Base-by-base conservation (phyloP, 2,329 filamentous ascomycete species). In the Penicillium sp. region DNA sequence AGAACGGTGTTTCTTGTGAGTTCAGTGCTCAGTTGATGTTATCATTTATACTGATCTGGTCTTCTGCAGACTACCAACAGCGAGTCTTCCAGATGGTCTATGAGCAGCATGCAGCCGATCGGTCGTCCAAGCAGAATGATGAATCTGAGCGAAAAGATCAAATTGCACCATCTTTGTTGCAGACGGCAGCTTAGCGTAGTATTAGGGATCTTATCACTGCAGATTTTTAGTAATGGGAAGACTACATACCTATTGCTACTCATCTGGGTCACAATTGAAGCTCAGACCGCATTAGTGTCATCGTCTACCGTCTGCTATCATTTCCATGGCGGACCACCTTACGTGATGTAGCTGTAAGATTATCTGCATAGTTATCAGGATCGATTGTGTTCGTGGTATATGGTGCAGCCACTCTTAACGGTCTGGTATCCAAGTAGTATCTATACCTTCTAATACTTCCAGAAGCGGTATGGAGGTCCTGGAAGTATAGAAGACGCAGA, bases 1-100 rank as follows among this genome's bases (percentile, higher is more conserved):
- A 86, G 69, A 84, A 79, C 54, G 85, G 85, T 0, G 85, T 86
- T 26, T 78, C 78, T 49, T 82, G 82, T 83, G 63, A 74, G 79
- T 73, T 68, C 17, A 37, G 0, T 38, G 59, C 49, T 13, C n/a
- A 17, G 4, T 22, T 44, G 68, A 51, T 40, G 45, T 54, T 19
- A 60, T 24, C 35, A 63, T 38, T 51, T 51, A 26, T 51, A 4
- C 62, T 71, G 59, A 72, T 45, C 47, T 19, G 15, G 4, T 12
- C 15, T 19, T 17, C 26, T 7, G 10, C 56, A 83, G 81, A 78
- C 64, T 83, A 83, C 58, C 81, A 83, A 67, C 74, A 76, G 62
- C 74, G 77, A n/a, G 80, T 82, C 0, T 77, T 82, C 44, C 76
- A 82, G 33, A 74, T 81, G 57, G 80, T 83, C 0, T 74, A 76